A percentile compares a stretch with the other conserved stretches of the same genome.
These are phyloP conservation scores for Fraxinus baroniana DNA, from an alignment of 305 asterid genomes.

Conservation along the genomic window DNA sequence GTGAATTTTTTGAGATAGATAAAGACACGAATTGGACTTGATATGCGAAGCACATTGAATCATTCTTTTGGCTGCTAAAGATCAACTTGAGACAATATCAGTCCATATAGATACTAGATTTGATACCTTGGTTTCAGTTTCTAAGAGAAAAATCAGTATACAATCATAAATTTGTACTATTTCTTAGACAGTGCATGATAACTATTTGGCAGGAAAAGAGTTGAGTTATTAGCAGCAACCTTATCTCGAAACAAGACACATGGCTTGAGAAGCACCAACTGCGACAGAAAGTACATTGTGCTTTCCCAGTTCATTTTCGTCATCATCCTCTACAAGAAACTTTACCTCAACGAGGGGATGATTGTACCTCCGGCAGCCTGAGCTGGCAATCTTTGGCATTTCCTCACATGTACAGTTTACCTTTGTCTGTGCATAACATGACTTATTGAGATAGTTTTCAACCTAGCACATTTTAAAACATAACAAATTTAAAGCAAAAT, in stretches of 20 bases:
- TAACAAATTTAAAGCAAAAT: no score
- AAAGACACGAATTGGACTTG: background rate
- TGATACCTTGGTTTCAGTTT: background rate
- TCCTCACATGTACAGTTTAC: slow-evolving; percentile 91
- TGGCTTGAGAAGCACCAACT: slow-evolving; percentile 85
- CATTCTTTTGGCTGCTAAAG: background rate
- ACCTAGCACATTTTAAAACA: no score
- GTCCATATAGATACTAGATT: background rate
- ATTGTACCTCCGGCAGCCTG: slow-evolving; percentile 68
- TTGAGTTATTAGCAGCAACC: slow-evolving; percentile 12
- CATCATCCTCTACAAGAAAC: slow-evolving; percentile 62
- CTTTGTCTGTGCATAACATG: slow-evolving; percentile 50
- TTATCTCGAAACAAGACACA: slow-evolving; percentile 72
- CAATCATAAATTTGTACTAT: background rate
- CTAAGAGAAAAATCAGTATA: background rate
- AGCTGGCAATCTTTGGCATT: slow-evolving; percentile 71
- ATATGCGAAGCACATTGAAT: background rate
- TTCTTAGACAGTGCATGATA: background rate
- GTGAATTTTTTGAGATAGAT: background rate
- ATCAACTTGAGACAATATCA: background rate
- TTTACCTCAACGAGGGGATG: slow-evolving; percentile 75
- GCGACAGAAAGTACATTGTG: slow-evolving; percentile 63
- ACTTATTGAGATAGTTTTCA: slow-evolving; percentile 15
- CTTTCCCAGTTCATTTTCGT: slow-evolving; percentile 45
- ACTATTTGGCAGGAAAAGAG: background rate